Evolutionary conservation across 2,329 filamentous ascomycete genomes (phyloP).

Genomic region (Colletotrichum sp.): DNA sequence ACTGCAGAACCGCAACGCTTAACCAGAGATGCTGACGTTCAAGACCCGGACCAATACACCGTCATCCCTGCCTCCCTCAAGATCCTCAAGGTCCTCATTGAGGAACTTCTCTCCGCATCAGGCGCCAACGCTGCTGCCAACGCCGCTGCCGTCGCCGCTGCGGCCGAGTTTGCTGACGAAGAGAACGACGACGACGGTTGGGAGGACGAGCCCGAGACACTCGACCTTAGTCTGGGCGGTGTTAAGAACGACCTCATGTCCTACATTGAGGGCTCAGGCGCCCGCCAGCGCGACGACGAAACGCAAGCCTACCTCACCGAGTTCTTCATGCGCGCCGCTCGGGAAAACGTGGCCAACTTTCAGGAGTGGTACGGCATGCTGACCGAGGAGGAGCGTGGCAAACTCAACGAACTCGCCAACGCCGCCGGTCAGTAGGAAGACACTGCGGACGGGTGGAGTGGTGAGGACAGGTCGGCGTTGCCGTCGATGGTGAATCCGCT

Average conservation of each 20-base stretch:
- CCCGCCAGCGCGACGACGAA: constrained; percentile 83
- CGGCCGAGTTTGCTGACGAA: constrained; percentile 58
- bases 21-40: constrained; percentile 28
- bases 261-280: constrained; percentile 64
- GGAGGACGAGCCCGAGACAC: constrained; percentile 81
- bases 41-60: constrained; percentile 88
- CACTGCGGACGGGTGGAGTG: neutral
- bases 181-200: constrained; percentile 82
- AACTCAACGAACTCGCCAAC: constrained; percentile 57
- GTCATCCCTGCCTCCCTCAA: constrained; percentile 88
- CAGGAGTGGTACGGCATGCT: constrained; percentile 62
- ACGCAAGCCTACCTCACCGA: constrained; percentile 84
- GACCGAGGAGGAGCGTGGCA: constrained; percentile 60
- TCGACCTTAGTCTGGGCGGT: constrained; percentile 76
- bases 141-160: constrained; percentile 62
- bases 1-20: neutral
- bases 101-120: constrained; percentile 85
- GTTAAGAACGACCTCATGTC: constrained; percentile 83
- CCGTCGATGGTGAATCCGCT: neutral
- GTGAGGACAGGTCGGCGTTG: neutral
- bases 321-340: constrained; percentile 73
- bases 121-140: constrained; percentile 67
- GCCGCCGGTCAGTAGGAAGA: constrained; percentile 31
- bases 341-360: constrained; percentile 62
- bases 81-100: constrained; percentile 93